Percentiles rank a stretch among this genome's conserved stretches.
Conservation (phyloP, 169 alveolate genomes). For the Plasmodium chabaudi region DNA sequence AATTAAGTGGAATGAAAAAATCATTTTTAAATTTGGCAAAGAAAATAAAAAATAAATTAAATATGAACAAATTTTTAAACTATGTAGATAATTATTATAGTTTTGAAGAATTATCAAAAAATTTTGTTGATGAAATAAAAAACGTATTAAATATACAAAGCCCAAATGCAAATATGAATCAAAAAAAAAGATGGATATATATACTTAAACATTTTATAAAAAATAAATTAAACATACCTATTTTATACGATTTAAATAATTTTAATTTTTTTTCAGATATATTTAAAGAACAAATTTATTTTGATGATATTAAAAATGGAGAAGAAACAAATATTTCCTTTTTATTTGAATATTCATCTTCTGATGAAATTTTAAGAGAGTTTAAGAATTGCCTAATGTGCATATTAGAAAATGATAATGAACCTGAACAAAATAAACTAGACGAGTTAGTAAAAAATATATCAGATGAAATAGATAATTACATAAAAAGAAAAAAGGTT, state of each 20-base stretch:
- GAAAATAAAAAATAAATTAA: constrained; percentile 22
- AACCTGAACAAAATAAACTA: neutral
- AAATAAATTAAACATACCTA: constrained; percentile 45
- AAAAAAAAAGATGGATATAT: constrained; percentile 75
- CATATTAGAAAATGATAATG: constrained; percentile 19
- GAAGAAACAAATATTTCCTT: neutral
- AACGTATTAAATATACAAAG: constrained; percentile 57
- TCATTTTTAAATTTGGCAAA: neutral
- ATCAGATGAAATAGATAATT: constrained; percentile 22
- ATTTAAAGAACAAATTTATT: constrained; percentile 17
- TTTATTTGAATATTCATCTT: constrained; percentile 12
- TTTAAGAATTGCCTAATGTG: constrained; percentile 11
- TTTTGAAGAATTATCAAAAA: constrained; percentile 68
- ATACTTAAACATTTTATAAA: constrained; percentile 63
- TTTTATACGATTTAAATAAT: constrained; percentile 19
- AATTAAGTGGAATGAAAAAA: constrained; percentile 17
- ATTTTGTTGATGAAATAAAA: constrained; percentile 38
- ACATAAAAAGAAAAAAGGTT: constrained; percentile 31
- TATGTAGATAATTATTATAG: constrained; percentile 33
- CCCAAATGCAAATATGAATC: constrained; percentile 48
- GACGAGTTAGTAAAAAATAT: constrained; percentile 7
- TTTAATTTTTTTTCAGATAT: constrained; percentile 39
- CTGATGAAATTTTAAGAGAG: constrained; percentile 34
- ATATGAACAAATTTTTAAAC: constrained; percentile 21
- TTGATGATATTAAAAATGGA: constrained; percentile 7